phyloP scores from a whole-genome alignment of 1,139 yeast species.

The Lodderomyces oxycetoniae region DNA sequence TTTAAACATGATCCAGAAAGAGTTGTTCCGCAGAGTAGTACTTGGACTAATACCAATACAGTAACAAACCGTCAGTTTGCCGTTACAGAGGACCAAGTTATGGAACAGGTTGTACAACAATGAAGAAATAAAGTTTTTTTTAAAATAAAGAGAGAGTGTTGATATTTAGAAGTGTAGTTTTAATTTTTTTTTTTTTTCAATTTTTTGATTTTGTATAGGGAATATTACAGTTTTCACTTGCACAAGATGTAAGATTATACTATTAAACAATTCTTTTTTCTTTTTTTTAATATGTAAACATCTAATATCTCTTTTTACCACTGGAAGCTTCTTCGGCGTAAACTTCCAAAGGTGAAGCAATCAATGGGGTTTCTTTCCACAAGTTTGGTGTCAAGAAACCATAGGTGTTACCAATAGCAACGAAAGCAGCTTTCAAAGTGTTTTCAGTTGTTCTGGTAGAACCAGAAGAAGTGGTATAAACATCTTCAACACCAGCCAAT shows the following conservation, averaged over 20 bases:
- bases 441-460: slow-evolving; percentile 99
- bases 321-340: slow-evolving; percentile 72
- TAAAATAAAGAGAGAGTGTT: too few relatives aligned
- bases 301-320: slow-evolving; percentile 67
- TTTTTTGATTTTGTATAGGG: too few relatives aligned
- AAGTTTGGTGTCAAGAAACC: slow-evolving; percentile 99
- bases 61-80: slow-evolving; percentile 59
- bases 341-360: slow-evolving; percentile 90
- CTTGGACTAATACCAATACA: slow-evolving; percentile 6
- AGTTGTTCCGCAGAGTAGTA: slow-evolving; percentile 19
- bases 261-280: background rate
- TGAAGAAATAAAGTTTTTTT: too few relatives aligned
- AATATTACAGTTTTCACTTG: too few relatives aligned
- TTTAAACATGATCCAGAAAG: slow-evolving; percentile 80
- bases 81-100: slow-evolving; percentile 68
- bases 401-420: slow-evolving; percentile 99
- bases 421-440: slow-evolving; percentile 99
- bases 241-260: background rate
- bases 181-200: background rate
- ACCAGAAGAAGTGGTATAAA: slow-evolving; percentile 98
- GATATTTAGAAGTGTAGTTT: background rate
- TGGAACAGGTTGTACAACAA: slow-evolving; percentile 62
- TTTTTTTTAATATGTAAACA: slow-evolving; percentile 2
- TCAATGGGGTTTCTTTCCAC: slow-evolving; percentile 85
- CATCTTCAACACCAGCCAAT: slow-evolving; percentile 99